Percentiles rank a stretch among this genome's conserved stretches.
phyloP scores from a whole-genome alignment of 257 asterid genomes.

The Nicotiana tabacum region DNA sequence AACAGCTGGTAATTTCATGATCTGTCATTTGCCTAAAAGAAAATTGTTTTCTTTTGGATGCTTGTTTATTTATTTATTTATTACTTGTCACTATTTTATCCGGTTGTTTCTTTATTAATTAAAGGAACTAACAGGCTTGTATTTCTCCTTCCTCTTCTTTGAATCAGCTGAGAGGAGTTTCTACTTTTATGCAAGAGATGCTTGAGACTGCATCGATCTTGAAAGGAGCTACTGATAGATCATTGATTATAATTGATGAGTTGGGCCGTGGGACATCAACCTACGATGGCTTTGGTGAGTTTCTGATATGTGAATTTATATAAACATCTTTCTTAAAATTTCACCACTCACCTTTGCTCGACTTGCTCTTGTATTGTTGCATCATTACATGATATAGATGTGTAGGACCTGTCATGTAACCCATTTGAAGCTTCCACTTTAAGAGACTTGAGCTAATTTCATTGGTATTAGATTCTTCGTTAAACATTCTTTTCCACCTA shows the following conservation, averaged over 20 bases:
- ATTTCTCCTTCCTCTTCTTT: conserved; percentile 13
- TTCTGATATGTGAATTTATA: conserved; percentile 1
- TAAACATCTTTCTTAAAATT: neutral
- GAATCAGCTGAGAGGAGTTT: conserved; percentile 85
- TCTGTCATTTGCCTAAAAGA: neutral
- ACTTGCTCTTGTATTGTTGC: neutral
- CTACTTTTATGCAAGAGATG: conserved; percentile 99
- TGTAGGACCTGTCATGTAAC: neutral
- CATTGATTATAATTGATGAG: conserved; percentile 87
- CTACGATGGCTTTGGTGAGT: conserved; percentile 98
- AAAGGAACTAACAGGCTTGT: conserved; percentile 4
- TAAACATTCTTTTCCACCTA: neutral
- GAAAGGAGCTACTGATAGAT: conserved; percentile 90
- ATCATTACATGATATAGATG: neutral
- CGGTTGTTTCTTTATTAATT: neutral
- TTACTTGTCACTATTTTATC: neutral
- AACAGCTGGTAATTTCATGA: neutral
- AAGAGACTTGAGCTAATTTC: neutral
- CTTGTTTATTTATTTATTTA: neutral
- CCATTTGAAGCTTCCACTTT: neutral
- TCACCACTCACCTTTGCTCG: neutral
- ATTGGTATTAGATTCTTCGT: neutral
- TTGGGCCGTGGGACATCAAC: conserved; percentile 99
- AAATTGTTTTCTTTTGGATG: neutral
- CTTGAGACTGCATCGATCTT: conserved; percentile 97